Percentiles rank a stretch among this genome's conserved stretches.
Conservation (phyloP, 2,329 filamentous ascomycete genomes). For the Fonsecaea pedrosoi region DNA sequence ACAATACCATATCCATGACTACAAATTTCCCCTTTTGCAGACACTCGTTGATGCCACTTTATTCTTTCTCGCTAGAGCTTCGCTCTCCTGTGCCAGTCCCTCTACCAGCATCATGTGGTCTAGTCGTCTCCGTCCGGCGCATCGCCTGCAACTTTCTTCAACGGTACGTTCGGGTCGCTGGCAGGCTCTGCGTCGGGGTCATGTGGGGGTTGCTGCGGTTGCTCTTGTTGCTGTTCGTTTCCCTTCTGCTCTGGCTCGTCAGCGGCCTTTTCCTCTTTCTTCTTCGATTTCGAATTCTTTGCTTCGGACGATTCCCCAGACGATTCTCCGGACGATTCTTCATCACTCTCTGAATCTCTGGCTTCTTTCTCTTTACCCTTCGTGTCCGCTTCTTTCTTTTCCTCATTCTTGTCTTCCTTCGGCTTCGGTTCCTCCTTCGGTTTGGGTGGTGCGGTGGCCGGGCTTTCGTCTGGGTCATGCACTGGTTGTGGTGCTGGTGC, state of each 20-base stretch:
- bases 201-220: not conserved
- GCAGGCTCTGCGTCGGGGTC: slow-evolving; percentile 31
- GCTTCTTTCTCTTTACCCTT: slow-evolving; percentile 20
- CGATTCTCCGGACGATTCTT: not conserved
- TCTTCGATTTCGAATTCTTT: not conserved
- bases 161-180: slow-evolving; percentile 27
- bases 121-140: slow-evolving; percentile 1
- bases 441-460: slow-evolving; percentile 35
- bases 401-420: not conserved
- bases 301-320: not conserved
- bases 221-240: not conserved
- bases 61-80: not conserved
- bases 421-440: slow-evolving; percentile 14
- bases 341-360: slow-evolving; percentile 7
- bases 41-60: not conserved
- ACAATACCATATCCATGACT: not conserved
- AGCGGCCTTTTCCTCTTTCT: not conserved
- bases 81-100: not conserved
- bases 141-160: slow-evolving; percentile 28
- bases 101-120: not conserved
- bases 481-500: slow-evolving; percentile 19
- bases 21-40: not conserved
- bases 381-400: slow-evolving; percentile 3
- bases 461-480: slow-evolving; percentile 37
- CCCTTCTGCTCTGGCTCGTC: not conserved